These are phyloP conservation scores for Aciculosporium take DNA, from an alignment of 2,329 filamentous ascomycete genomes.

Conservation along the genomic window DNA sequence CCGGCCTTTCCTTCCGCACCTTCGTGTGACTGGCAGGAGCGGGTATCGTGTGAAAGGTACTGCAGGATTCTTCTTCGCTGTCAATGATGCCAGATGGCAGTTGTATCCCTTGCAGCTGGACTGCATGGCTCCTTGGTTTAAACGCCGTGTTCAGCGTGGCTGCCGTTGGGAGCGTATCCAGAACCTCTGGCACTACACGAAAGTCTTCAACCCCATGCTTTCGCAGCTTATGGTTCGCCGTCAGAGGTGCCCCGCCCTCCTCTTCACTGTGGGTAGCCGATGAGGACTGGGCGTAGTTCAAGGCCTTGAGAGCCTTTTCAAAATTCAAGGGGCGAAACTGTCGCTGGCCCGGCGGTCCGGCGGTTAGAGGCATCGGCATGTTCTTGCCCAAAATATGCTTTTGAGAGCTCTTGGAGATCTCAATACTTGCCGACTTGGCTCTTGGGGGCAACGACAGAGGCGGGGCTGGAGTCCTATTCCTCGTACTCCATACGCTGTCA, in stretches of 20 bases:
- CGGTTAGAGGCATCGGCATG: constrained; percentile 36
- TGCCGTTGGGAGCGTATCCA: neutral
- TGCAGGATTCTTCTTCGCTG: neutral
- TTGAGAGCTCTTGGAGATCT: constrained; percentile 1
- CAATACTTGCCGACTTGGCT: neutral
- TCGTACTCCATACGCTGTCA: constrained; percentile 1
- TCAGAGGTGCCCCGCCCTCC: constrained; percentile 12
- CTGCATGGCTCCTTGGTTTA: neutral
- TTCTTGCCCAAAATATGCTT: constrained; percentile 23
- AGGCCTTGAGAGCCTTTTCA: constrained; percentile 23
- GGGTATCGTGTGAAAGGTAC: neutral
- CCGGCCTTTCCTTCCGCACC: neutral
- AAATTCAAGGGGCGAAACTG: constrained; percentile 31
- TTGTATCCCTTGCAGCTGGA: neutral
- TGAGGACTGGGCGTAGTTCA: constrained; percentile 8
- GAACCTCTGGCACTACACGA: neutral
- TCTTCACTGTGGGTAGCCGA: constrained; percentile 6
- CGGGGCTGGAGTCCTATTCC: constrained; percentile 1
- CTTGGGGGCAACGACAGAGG: neutral
- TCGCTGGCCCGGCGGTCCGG: constrained; percentile 39
- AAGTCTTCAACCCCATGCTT: constrained; percentile 12
- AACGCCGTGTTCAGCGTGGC: neutral
- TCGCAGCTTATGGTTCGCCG: constrained; percentile 11
- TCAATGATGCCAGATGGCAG: neutral
- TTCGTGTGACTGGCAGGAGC: neutral